Percentiles rank a stretch among this genome's conserved stretches.
Conservation (phyloP, 176 grass and related monocot species). For the Pontederia paniculata region DNA sequence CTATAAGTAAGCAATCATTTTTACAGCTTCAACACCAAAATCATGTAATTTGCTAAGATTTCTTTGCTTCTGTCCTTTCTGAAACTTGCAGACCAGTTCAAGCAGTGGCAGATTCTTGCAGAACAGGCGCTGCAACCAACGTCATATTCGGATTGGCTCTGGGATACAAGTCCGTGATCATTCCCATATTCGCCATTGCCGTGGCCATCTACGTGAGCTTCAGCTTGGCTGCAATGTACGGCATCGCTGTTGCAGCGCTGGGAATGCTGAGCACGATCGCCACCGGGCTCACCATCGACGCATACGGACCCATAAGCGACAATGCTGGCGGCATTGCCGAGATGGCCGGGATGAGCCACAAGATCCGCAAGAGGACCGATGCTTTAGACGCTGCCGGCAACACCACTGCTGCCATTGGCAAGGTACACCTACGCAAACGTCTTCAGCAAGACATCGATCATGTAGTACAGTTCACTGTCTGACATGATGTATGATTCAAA, state of each 20-base stretch:
- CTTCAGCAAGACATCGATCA: not conserved
- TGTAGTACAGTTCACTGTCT: not conserved
- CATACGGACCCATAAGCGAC: slow-evolving; percentile 53
- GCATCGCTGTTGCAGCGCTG: slow-evolving; percentile 53
- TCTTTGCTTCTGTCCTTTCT: no score
- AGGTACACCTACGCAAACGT: not conserved
- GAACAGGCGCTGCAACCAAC: slow-evolving; percentile 59
- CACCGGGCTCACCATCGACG: slow-evolving; percentile 50
- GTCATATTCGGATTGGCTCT: slow-evolving; percentile 53
- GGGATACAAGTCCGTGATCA: slow-evolving; percentile 58
- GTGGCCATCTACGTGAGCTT: slow-evolving; percentile 49
- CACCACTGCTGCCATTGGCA: slow-evolving; percentile 19
- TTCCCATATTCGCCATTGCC: slow-evolving; percentile 48
- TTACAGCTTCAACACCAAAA: not conserved
- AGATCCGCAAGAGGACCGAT: slow-evolving; percentile 45
- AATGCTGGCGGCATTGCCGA: slow-evolving; percentile 60
- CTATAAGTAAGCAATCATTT: slow-evolving; percentile 6
- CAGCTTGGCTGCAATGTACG: slow-evolving; percentile 60
- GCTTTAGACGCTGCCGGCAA: slow-evolving; percentile 12
- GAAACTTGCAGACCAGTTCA: slow-evolving; percentile 33
- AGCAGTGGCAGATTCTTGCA: slow-evolving; percentile 50
- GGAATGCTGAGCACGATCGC: slow-evolving; percentile 63
- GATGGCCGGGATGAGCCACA: slow-evolving; percentile 58
- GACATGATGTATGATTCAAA: not conserved
- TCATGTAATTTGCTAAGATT: no score